Conservation (phyloP, 2,329 filamentous ascomycete genomes). For the Ceratocystis cubensis region DNA sequence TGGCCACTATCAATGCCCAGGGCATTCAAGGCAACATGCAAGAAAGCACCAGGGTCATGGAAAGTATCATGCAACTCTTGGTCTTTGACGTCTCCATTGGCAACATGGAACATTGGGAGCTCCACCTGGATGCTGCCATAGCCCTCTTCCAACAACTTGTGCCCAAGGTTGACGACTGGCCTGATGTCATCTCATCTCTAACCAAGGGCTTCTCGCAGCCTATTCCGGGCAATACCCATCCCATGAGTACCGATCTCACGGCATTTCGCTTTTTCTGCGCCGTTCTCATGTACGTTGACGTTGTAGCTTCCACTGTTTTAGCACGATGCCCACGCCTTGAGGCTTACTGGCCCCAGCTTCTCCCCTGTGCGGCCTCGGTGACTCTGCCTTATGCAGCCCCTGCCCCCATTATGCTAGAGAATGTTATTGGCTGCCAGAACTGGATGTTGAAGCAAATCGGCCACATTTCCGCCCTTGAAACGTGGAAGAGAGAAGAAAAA, state of each 20-base stretch:
- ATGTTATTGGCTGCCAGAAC: constrained; percentile 44
- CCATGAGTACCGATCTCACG: constrained; percentile 36
- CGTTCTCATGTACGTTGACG: constrained; percentile 37
- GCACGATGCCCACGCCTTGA: constrained; percentile 33
- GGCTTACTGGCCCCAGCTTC: constrained; percentile 31
- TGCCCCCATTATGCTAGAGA: constrained; percentile 34
- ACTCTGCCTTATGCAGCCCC: constrained; percentile 18
- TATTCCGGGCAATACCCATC: constrained; percentile 27
- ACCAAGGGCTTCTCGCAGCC: constrained; percentile 29
- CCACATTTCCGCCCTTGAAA: constrained; percentile 40
- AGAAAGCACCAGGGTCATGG: constrained; percentile 33
- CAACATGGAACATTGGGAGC: constrained; percentile 38
- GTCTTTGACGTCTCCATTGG: constrained; percentile 39
- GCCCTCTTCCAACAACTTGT: constrained; percentile 38
- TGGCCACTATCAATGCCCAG: constrained; percentile 29
- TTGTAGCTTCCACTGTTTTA: constrained; percentile 38
- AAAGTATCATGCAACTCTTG: constrained; percentile 41
- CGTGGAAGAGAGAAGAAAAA: constrained; percentile 41
- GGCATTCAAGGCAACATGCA: constrained; percentile 26
- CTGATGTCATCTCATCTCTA: constrained; percentile 28
- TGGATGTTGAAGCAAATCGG: constrained; percentile 44
- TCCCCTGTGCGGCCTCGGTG: constrained; percentile 26
- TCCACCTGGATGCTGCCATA: constrained; percentile 39
- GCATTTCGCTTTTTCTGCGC: constrained; percentile 37
- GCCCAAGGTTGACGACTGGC: constrained; percentile 30